Evolutionary conservation across 2,329 filamentous ascomycete genomes (phyloP), one percentile per base, ranked within the genome.

Genomic region (Coleophoma crateriformis): DNA sequence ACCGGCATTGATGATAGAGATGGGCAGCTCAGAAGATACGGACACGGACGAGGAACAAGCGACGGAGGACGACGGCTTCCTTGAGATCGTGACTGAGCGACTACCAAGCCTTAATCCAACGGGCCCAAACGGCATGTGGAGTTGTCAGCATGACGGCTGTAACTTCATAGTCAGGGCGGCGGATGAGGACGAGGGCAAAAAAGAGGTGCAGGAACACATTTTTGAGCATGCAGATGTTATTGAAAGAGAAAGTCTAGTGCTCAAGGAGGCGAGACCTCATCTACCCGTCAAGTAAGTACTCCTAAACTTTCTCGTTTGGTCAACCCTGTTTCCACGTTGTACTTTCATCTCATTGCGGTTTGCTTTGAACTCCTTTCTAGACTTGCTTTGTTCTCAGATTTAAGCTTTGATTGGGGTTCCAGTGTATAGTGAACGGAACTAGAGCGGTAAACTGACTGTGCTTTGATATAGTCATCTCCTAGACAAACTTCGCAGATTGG

Each of bases 51-150:
- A 35, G 20, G 33, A 49, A 32, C 41, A 35, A 12, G 14, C 10
- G 8, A 12, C 13, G 7, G 17, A 32, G 13, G 41, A 44, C 32
- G 19, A 22, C 46, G 40, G 47, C 44, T 19, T 32, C 33, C 49
- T 32, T 53, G 14, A 32, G 22, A 41, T 53, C 4, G 39, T 38
- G 41, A 33, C 53, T 34, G 33, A 81, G 48, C 72, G 66, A 44
- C 58, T 79, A 11, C 78, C 77, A 0, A 73, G 75, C 4, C 67
- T 69, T 7, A 66, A 64, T 3, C 73, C 79, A 0, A 70, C 73
- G 33, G 82, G 79, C 0, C 78, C 81, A 0, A 74, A 81, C 51
- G 78, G 84, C 47, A 81, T 81, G 0, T 90, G 85, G 85, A 71
- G 70, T 1, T 90, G 86, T 59, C 76, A 77, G 4, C 74, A 85